phyloP scores from a whole-genome alignment of 192 early-diverging fungal species.

The Phycomyces nitens region DNA sequence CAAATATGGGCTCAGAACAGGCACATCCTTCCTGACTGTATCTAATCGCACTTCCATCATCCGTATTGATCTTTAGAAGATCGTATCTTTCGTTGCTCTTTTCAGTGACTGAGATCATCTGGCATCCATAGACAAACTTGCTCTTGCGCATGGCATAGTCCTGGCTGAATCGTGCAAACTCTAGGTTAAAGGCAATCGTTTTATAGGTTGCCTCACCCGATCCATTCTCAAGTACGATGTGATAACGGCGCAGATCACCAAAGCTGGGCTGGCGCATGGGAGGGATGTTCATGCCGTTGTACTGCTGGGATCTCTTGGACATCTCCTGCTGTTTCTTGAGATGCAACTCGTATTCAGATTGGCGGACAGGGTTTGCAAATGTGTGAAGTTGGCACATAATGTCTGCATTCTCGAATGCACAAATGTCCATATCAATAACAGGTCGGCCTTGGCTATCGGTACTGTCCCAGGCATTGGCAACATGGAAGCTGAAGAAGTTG shows the following conservation, averaged over 20 bases:
- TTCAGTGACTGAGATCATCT: not conserved
- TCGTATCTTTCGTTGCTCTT: not conserved
- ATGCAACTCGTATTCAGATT: not conserved
- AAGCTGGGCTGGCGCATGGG: not conserved
- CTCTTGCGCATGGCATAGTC: not conserved
- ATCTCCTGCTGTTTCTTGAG: not conserved
- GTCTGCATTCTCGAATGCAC: slow-evolving; percentile 3
- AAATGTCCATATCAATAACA: slow-evolving; percentile 2
- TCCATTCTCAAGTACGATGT: not conserved
- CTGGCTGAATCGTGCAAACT: not conserved
- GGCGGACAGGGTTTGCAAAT: not conserved
- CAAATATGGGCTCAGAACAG: slow-evolving; percentile 52
- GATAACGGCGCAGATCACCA: slow-evolving; percentile 10
- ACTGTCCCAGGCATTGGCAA: slow-evolving; percentile 6
- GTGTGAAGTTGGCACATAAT: slow-evolving; percentile 4
- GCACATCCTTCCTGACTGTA: slow-evolving; percentile 5
- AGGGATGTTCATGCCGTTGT: slow-evolving; percentile 7
- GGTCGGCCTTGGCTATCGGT: not conserved
- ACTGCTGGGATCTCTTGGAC: not conserved
- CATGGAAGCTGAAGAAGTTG: slow-evolving; percentile 13
- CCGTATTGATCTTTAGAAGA: slow-evolving; percentile 3
- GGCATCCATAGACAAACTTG: slow-evolving; percentile 5
- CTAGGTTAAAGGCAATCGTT: not conserved
- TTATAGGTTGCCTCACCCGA: not conserved
- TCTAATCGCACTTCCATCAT: not conserved